These are phyloP conservation scores for Syzygium jambos DNA, from an alignment of 345 rosid species.

Conservation along the genomic window DNA sequence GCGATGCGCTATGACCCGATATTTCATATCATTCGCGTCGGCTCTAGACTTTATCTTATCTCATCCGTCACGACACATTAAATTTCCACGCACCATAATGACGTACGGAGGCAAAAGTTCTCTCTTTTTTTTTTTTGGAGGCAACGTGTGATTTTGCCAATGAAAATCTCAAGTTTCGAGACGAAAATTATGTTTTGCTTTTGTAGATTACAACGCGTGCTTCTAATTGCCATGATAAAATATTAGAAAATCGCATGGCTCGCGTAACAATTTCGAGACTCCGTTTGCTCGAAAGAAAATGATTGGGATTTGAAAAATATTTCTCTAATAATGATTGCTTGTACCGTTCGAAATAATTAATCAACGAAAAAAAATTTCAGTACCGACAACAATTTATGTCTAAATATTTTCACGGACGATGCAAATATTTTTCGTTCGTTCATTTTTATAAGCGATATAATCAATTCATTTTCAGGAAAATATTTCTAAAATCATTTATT, in stretches of 20 bases:
- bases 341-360: background rate
- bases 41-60: background rate
- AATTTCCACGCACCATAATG: background rate
- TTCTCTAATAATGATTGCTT: background rate
- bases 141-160: background rate
- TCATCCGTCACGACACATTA: background rate
- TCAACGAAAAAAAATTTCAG: background rate
- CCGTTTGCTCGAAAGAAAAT: background rate
- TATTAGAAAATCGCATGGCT: background rate
- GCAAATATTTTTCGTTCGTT: background rate
- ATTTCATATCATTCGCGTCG: background rate
- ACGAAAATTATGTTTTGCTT: background rate
- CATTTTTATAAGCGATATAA: background rate
- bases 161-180: background rate
- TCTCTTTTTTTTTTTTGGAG: background rate
- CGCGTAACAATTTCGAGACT: background rate
- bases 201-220: background rate
- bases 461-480: no score
- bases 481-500: no score
- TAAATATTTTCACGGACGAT: background rate
- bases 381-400: background rate
- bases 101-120: background rate
- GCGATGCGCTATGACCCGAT: no score
- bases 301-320: background rate
- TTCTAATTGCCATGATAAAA: background rate